Base-by-base conservation (phyloP, 768 basidiomycete species). In the Termitomyces titanicus region DNA sequence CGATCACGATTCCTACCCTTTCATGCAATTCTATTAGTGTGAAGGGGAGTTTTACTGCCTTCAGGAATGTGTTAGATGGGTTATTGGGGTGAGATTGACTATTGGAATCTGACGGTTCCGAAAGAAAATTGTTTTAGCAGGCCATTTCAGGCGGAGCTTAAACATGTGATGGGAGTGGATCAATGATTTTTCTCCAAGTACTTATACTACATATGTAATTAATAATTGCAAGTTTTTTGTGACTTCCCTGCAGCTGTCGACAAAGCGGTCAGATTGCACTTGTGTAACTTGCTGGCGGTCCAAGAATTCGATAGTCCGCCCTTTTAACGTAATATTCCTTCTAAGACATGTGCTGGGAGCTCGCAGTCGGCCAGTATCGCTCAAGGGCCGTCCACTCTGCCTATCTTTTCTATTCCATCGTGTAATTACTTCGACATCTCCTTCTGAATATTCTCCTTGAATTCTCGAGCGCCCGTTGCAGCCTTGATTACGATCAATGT, bases 391-490 rank as follows among this genome's bases (percentile, higher is more conserved):
- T n/a, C n/a, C n/a, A n/a, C n/a, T n/a, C n/a, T n/a, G n/a, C n/a
- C n/a, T 3, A 35, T 35, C 15, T 3, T 12, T 35, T 2, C 5
- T 13, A 22, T 15, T 5, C 40, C 40, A 42, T 9, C 9, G 20
- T 18, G 10, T 5, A 5, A 50, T 48, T 66, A 66, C 46, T 65
- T 66, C n/a, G 58, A 55, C 3, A 71, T 55, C 44, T 71, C 66
- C 54, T 70, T 67, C 56, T 75, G 58, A 8, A 74, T 40, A 17
- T 74, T 65, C 10, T 74, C 67, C 58, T 75, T 75, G 0, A 68
- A 64, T 56, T 74, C 62, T 18, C 65, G 67, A 33, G 74, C 71
- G 5, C 65, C 66, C 25, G 70, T 58, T 1, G 67, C 63, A 1
- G 72, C 68, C 76, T 77, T 20, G 0, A 52, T 5, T 31, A 10